Conservation (phyloP, 805 yeast genomes). For the Brettanomyces custersianus region DNA sequence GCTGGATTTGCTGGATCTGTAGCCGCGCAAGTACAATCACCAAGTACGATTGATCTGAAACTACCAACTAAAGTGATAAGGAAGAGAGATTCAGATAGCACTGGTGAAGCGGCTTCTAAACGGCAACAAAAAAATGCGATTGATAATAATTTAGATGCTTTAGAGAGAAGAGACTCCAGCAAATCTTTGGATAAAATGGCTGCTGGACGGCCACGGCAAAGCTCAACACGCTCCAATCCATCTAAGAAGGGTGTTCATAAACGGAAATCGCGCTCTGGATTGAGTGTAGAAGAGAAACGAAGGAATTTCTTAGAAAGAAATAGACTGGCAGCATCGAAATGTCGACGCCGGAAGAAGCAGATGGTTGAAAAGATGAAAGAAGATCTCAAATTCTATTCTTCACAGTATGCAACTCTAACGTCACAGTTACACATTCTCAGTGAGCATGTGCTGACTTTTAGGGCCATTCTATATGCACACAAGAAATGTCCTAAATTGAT, state of each 20-base stretch:
- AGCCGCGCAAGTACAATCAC: background rate
- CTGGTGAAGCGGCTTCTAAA: background rate
- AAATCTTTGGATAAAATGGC: background rate
- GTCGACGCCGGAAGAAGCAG: conserved; percentile 90
- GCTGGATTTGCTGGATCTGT: background rate
- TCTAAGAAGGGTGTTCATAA: conserved; percentile 2
- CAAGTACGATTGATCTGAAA: too few species aligned
- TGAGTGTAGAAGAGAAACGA: conserved; percentile 66
- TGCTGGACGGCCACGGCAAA: background rate
- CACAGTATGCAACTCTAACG: conserved; percentile 60
- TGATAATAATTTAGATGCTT: background rate
- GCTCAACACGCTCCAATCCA: background rate
- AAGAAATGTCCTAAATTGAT: conserved; percentile 36
- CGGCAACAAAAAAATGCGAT: background rate
- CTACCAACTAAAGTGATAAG: background rate
- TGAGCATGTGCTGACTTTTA: conserved; percentile 45
- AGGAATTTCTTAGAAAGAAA: conserved; percentile 81
- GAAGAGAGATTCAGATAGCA: background rate
- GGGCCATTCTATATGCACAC: conserved; percentile 39
- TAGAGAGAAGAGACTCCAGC: background rate
- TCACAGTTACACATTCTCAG: conserved; percentile 48
- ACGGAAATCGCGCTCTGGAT: conserved; percentile 1
- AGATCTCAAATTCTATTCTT: conserved; percentile 60
- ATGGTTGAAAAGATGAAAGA: conserved; percentile 75
- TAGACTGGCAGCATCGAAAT: conserved; percentile 93